These are phyloP conservation scores for Naematelia aurantialba DNA, from an alignment of 768 basidiomycete species.

Conservation along the genomic window DNA sequence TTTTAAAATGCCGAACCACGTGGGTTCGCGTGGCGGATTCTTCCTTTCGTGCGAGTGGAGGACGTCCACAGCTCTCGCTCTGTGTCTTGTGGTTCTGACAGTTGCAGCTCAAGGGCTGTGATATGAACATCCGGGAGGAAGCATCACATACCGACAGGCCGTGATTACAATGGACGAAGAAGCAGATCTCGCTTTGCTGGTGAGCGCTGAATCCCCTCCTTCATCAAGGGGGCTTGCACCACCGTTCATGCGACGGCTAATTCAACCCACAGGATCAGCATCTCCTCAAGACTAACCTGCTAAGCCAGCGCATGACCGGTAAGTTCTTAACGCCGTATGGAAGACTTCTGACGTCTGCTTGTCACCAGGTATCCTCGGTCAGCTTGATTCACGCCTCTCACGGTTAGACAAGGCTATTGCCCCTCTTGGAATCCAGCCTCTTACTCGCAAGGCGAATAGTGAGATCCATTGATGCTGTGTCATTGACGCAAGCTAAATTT, in stretches of 20 bases:
- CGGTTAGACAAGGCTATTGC: slow-evolving; percentile 48
- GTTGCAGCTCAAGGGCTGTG: too few species aligned
- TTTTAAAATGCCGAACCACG: too few species aligned
- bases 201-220: slow-evolving; percentile 3
- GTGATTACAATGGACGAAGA: slow-evolving; percentile 46
- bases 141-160: too few species aligned
- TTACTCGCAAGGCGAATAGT: slow-evolving; percentile 46
- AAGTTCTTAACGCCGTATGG: slow-evolving; percentile 1
- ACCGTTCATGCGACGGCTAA: not conserved
- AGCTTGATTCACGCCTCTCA: slow-evolving; percentile 44
- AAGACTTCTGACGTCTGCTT: not conserved
- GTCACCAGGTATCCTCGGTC: slow-evolving; percentile 42
- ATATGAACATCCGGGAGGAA: too few species aligned
- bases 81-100: too few species aligned
- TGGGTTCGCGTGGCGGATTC: too few species aligned
- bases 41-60: too few species aligned
- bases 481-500: too few species aligned
- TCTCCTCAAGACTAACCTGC: slow-evolving; percentile 46
- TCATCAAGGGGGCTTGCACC: not conserved
- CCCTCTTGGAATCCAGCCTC: slow-evolving; percentile 44
- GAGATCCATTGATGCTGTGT: slow-evolving; percentile 8
- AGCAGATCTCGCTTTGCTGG: slow-evolving; percentile 45
- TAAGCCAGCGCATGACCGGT: slow-evolving; percentile 49
- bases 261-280: slow-evolving; percentile 42
- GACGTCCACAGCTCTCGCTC: too few species aligned